Percentiles rank a stretch among this genome's conserved stretches.
Conservation (phyloP, 139 green algal genomes). For the Mychonastes homosphaera region DNA sequence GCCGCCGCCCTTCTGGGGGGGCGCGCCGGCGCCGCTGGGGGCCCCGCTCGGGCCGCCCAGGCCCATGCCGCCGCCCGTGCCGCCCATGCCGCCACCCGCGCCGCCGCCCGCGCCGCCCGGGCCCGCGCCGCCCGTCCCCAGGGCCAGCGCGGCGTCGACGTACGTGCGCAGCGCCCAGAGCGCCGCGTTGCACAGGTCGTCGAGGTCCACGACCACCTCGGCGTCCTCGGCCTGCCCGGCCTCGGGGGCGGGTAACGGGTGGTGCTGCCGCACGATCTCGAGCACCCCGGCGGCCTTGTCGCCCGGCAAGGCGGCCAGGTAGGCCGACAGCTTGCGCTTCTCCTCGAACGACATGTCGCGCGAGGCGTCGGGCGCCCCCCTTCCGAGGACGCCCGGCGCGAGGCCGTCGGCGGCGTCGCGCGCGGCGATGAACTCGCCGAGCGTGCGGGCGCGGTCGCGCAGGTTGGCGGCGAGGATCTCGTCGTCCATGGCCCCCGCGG, state of each 20-base stretch:
- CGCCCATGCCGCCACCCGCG: neutral
- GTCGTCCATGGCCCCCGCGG: too few relatives aligned
- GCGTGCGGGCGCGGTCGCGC: neutral
- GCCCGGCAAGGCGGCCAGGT: constrained; percentile 46
- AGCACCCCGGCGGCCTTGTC: constrained; percentile 49
- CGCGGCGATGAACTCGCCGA: neutral
- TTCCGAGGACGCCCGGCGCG: constrained; percentile 13
- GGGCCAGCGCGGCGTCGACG: constrained; percentile 27
- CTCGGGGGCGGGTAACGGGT: constrained; percentile 9
- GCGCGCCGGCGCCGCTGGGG: neutral
- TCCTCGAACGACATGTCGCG: constrained; percentile 56
- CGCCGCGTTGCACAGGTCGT: constrained; percentile 39
- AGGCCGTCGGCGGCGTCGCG: constrained; percentile 2
- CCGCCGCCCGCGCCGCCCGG: constrained; percentile 9
- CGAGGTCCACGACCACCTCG: constrained; percentile 62
- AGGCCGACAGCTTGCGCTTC: constrained; percentile 55
- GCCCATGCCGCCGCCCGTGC: neutral
- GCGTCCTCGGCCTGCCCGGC: constrained; percentile 18
- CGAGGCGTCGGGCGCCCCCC: constrained; percentile 10
- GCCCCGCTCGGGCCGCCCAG: neutral
- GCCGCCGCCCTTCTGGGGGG: constrained; percentile 11
- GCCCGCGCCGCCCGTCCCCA: constrained; percentile 38
- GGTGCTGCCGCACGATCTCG: constrained; percentile 38
- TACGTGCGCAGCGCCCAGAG: constrained; percentile 53
- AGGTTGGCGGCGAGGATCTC: too few relatives aligned